These are phyloP conservation scores for Jimgerdemannia lactiflua DNA, from an alignment of 192 early-diverging fungal genomes.

Conservation along the genomic window DNA sequence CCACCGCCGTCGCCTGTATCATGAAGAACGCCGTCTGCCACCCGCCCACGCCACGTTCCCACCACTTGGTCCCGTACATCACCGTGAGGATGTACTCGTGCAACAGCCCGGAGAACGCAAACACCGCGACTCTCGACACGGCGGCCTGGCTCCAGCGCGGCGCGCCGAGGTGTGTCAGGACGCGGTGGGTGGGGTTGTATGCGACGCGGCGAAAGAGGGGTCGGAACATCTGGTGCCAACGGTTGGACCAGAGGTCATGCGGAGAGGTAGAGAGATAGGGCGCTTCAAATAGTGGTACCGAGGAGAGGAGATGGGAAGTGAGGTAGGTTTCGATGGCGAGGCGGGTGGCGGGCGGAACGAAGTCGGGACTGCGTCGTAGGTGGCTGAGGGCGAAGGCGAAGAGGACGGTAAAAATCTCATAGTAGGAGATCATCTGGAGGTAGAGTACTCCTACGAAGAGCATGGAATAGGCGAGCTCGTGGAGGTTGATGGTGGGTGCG, in stretches of 20 bases:
- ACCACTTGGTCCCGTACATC: slow-evolving; percentile 15
- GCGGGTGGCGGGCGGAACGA: no score
- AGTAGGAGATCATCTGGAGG: no score
- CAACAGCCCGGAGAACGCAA: slow-evolving; percentile 18
- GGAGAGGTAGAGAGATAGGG: slow-evolving; percentile 15
- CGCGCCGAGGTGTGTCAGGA: no score
- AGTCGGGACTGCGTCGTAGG: no score
- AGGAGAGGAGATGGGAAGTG: slow-evolving; percentile 1
- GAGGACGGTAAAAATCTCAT: no score
- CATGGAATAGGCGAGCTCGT: no score
- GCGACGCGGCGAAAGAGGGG: slow-evolving; percentile 16
- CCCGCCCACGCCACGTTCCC: slow-evolving; percentile 12
- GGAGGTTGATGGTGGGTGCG: no score
- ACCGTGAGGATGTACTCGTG: slow-evolving; percentile 23
- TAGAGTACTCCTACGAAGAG: no score
- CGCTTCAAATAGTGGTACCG: slow-evolving; percentile 15
- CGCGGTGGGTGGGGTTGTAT: slow-evolving; percentile 1
- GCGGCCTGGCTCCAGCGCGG: no score
- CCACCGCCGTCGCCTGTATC: slow-evolving; percentile 13
- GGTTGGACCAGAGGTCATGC: slow-evolving; percentile 20
- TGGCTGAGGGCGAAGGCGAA: no score
- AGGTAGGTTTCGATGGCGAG: no score
- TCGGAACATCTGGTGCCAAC: slow-evolving; percentile 27
- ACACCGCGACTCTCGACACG: slow-evolving; percentile 7
- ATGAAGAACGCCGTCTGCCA: slow-evolving; percentile 22